Conservation (phyloP, 2,329 filamentous ascomycete genomes). For the Alternaria consortialis region DNA sequence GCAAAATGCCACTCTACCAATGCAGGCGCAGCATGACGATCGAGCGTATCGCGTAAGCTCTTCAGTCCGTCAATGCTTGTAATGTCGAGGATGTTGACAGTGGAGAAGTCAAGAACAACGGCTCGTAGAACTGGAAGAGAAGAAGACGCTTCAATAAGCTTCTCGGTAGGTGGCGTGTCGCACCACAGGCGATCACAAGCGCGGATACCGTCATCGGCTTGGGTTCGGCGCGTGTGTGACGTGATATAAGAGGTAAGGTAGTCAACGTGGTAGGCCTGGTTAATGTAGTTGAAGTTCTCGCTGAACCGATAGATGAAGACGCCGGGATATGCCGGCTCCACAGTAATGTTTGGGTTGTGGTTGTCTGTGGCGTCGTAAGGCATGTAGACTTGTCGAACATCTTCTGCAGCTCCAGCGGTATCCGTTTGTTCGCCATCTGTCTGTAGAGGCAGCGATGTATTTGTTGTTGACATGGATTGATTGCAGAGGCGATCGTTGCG, state of each 20-base stretch:
- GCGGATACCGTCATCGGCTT: conserved; percentile 29
- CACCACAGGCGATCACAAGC: conserved; percentile 64
- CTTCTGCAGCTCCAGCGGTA: not conserved
- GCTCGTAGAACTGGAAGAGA: conserved; percentile 60
- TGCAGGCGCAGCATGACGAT: conserved; percentile 57
- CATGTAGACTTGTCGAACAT: conserved; percentile 29
- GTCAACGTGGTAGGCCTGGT: conserved; percentile 84
- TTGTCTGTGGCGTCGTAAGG: conserved; percentile 63
- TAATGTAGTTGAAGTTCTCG: conserved; percentile 93
- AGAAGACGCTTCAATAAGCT: conserved; percentile 14
- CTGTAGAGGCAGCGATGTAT: conserved; percentile 53
- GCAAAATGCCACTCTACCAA: conserved; percentile 58
- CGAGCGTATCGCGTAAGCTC: conserved; percentile 64
- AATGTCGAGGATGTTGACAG: conserved; percentile 65
- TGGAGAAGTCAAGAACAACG: conserved; percentile 65
- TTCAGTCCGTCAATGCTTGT: conserved; percentile 64
- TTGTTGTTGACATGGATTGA: conserved; percentile 40
- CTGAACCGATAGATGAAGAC: conserved; percentile 95
- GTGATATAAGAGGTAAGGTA: conserved; percentile 75
- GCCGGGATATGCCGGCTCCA: conserved; percentile 76
- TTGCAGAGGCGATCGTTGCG: conserved; percentile 61
- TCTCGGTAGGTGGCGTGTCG: conserved; percentile 53
- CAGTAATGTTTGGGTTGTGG: conserved; percentile 60
- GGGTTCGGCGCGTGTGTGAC: conserved; percentile 44
- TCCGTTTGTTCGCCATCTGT: not conserved